phyloP scores from a whole-genome alignment of 2,329 filamentous ascomycete species.

The Leptographium galeiforme region DNA sequence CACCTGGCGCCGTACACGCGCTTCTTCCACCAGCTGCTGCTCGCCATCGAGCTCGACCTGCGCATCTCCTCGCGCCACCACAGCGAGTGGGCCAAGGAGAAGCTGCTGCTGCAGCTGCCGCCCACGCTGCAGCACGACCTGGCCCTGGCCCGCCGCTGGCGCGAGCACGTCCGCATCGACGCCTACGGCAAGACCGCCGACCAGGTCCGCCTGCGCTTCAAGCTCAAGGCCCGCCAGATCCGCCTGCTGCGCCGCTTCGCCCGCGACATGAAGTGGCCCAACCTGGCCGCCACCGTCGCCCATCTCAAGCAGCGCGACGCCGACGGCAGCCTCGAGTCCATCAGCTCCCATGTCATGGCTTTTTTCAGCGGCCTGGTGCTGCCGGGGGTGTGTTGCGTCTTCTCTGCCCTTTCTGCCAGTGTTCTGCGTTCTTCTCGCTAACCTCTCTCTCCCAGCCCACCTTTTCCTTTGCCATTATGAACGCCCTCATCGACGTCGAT shows the following conservation, averaged over 20 bases:
- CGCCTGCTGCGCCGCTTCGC: slow-evolving; percentile 57
- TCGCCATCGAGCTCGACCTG: slow-evolving; percentile 58
- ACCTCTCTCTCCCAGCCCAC: slow-evolving; percentile 34
- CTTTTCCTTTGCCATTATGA: slow-evolving; percentile 66
- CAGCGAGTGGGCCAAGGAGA: slow-evolving; percentile 49
- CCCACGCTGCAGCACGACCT: slow-evolving; percentile 60
- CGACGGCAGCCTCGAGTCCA: slow-evolving; percentile 42
- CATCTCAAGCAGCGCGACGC: slow-evolving; percentile 46
- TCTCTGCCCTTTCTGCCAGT: background rate
- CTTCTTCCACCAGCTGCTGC: slow-evolving; percentile 66
- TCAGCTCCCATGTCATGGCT: slow-evolving; percentile 60
- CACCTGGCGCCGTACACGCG: slow-evolving; percentile 45
- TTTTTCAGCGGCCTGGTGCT: slow-evolving; percentile 65
- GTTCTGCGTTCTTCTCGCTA: background rate
- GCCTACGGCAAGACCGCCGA: slow-evolving; percentile 40
- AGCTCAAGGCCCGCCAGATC: slow-evolving; percentile 52
- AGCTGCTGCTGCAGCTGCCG: slow-evolving; percentile 50
- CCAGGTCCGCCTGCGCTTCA: slow-evolving; percentile 49
- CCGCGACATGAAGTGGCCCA: slow-evolving; percentile 64
- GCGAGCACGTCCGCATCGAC: slow-evolving; percentile 55
- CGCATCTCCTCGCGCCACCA: slow-evolving; percentile 53
- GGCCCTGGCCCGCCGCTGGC: slow-evolving; percentile 60
- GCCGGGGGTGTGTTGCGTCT: slow-evolving; percentile 36
- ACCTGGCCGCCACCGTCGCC: slow-evolving; percentile 50
- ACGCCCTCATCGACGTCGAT: slow-evolving; percentile 62